Conservation (phyloP, 2,329 filamentous ascomycete species). For the Verticillium nonalfalfae region DNA sequence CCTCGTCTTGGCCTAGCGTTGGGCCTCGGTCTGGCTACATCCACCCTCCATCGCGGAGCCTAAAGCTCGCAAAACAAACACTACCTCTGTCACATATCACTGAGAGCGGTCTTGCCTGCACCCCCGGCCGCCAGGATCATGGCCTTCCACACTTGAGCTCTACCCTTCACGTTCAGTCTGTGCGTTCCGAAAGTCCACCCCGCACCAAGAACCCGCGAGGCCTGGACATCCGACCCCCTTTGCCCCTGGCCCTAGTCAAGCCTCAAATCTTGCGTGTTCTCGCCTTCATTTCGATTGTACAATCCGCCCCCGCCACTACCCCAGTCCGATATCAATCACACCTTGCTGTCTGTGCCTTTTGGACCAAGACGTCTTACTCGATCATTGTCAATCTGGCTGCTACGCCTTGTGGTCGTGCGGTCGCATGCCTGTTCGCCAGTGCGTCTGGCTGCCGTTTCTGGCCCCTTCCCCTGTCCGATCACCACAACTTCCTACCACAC, state of each 20-base stretch:
- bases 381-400: not conserved
- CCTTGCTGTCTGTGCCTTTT: not conserved
- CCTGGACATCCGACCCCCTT: not conserved
- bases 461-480: conserved; percentile 1
- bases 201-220: not conserved
- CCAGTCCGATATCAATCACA: not conserved
- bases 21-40: not conserved
- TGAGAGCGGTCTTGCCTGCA: not conserved
- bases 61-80: not conserved
- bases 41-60: not conserved
- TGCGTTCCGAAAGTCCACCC: conserved; percentile 3
- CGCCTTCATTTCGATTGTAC: conserved; percentile 2
- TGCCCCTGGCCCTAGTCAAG: conserved; percentile 2
- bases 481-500: not conserved
- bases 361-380: not conserved
- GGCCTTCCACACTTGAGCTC: not conserved
- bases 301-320: not conserved
- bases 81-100: not conserved
- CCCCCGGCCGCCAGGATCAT: not conserved
- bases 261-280: conserved; percentile 5
- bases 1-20: not conserved
- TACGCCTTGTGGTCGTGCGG: not conserved
- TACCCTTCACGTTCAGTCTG: not conserved
- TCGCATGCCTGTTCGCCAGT: not conserved
- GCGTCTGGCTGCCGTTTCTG: not conserved